Evolutionary conservation across 164 flowering plant genomes (phyloP), one percentile per base, ranked within the genome.

Genomic region (Tinospora cordifolia): DNA sequence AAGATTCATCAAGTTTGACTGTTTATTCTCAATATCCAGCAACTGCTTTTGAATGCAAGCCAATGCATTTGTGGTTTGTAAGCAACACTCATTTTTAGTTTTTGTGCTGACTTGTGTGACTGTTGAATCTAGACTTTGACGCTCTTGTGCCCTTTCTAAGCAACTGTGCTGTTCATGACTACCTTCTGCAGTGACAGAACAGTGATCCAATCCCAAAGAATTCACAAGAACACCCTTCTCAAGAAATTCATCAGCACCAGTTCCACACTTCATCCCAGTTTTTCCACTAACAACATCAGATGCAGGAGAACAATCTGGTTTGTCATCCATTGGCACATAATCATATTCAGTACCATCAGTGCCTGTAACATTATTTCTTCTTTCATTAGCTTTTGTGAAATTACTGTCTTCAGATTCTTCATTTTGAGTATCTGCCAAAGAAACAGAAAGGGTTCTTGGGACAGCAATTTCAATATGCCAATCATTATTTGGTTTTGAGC

Each of bases 391-490:
- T 77, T 86, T 90, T 24, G 86, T 83, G 44, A 80, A 74, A 75
- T 82, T 85, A 79, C 93, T 86, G 62, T 84, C 79, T 76, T 86
- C 89, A 65, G 92, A 87, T 82, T 85, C 98, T 75, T 86, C 91
- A 79, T 79, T 77, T 25, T 74, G 78, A 40, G 67, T 47, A 39
- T 86, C 84, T 63, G 70, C 74, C 27, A 70, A 65, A 72, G 80
- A 75, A 63, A 71, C 40, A 65, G 59, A 68, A 62, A 25, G 76
- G 67, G 71, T 71, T 72, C 83, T 85, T 8, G 92, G 89, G 74
- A 86, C 80, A 63, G 92, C 84, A 66, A 87, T 80, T 80, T 90
- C 90, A 76, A 88, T 70, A 46, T 81, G 79, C 96, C 98, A 92
- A 74, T 87, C 88, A 78, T 80, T 81, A 78, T 80, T 81, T 76